phyloP scores from a whole-genome alignment of 768 basidiomycete species.

The Mycena kentingensis region DNA sequence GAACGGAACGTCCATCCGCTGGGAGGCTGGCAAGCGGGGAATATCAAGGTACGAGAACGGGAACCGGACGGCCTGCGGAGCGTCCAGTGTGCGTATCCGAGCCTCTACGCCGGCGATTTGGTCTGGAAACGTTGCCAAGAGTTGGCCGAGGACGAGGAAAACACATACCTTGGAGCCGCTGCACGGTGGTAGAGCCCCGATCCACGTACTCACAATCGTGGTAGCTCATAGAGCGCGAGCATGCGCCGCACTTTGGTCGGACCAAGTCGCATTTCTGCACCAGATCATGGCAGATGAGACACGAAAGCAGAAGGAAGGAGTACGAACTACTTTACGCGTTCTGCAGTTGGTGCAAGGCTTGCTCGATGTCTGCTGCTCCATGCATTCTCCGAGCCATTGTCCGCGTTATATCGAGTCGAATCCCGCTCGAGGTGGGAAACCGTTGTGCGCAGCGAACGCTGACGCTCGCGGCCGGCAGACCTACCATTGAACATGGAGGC shows the following conservation, averaged over 20 bases:
- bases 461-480: too few species aligned
- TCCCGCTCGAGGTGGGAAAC: too few species aligned
- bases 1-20: too few species aligned
- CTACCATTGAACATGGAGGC: too few species aligned
- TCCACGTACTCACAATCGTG: conserved; percentile 1
- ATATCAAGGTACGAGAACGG: background rate
- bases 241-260: background rate
- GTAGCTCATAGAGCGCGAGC: background rate
- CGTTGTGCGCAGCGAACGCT: too few species aligned
- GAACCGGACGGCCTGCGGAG: background rate
- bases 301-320: too few species aligned
- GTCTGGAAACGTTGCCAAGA: background rate
- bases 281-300: background rate
- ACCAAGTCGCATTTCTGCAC: conserved; percentile 1
- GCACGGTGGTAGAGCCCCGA: background rate
- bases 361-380: too few species aligned
- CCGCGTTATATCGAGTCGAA: too few species aligned
- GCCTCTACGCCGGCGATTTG: background rate
- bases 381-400: too few species aligned
- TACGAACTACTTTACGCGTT: background rate
- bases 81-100: background rate
- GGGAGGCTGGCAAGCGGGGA: background rate
- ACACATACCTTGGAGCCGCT: background rate
- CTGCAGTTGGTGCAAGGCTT: background rate
- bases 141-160: background rate